phyloP scores from a whole-genome alignment of 1,284 basidiomycete genomes.

The Malassezia nana region DNA sequence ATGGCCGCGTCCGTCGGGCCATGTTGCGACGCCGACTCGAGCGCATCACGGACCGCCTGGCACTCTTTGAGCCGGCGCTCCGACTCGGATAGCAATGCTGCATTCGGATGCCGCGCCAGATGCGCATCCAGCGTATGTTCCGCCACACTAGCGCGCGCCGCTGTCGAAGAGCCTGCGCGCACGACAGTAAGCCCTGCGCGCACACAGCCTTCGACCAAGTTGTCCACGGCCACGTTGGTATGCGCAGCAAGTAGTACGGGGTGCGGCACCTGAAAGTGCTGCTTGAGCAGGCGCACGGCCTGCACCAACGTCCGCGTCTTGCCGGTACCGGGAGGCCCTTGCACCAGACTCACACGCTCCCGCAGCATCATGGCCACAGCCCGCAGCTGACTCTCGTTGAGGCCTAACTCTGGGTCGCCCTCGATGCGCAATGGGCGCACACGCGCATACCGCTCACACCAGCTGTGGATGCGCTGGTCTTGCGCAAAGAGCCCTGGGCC shows the following conservation, averaged over 20 bases:
- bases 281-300: conserved; percentile 70
- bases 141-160: conserved; percentile 55
- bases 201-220: conserved; percentile 63
- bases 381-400: conserved; percentile 69
- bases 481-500: conserved; percentile 57
- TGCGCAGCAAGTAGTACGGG: conserved; percentile 81
- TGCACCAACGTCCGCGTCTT: conserved; percentile 88
- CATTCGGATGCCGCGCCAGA: conserved; percentile 58
- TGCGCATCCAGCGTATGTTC: conserved; percentile 61
- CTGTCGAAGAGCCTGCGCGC: conserved; percentile 59
- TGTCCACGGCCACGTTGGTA: conserved; percentile 90
- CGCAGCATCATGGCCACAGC: conserved; percentile 80
- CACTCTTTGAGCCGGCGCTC: conserved; percentile 21
- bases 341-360: conserved; percentile 67
- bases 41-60: conserved; percentile 22
- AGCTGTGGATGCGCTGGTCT: conserved; percentile 43
- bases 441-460: conserved; percentile 50
- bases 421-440: conserved; percentile 58
- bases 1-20: not conserved
- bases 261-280: conserved; percentile 70
- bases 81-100: conserved; percentile 50
- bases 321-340: conserved; percentile 91
- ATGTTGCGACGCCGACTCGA: conserved; percentile 15
- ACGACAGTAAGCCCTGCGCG: conserved; percentile 61
- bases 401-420: conserved; percentile 65